Evolutionary conservation across 495 filamentous ascomycete genomes (phyloP).

Genomic region (Podospora pseudoanserina): DNA sequence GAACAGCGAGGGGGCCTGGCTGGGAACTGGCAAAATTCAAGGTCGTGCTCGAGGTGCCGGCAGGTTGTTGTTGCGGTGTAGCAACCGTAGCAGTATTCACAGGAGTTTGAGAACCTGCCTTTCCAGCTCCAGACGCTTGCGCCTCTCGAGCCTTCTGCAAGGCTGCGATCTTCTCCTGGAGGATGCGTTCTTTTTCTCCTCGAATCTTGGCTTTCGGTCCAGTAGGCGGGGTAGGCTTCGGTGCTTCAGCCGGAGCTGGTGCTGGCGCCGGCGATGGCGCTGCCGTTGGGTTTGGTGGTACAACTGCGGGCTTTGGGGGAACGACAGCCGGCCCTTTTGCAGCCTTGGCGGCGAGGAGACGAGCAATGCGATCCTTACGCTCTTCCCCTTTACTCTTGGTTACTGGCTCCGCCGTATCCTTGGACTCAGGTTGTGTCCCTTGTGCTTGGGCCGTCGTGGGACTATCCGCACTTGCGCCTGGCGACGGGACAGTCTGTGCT

Average conservation of each 20-base stretch:
- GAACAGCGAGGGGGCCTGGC: neutral
- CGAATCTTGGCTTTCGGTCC: slow-evolving; percentile 31
- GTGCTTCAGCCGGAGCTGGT: slow-evolving; percentile 7
- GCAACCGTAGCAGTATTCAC: neutral
- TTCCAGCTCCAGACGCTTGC: slow-evolving; percentile 17
- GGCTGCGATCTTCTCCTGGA: slow-evolving; percentile 46
- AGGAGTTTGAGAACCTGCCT: neutral
- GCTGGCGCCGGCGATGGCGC: neutral
- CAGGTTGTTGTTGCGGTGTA: neutral
- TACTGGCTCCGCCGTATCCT: slow-evolving; percentile 21
- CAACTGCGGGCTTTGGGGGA: slow-evolving; percentile 7
- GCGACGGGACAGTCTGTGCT: slow-evolving; percentile 1
- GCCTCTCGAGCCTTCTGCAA: slow-evolving; percentile 42
- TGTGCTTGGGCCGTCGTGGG: slow-evolving; percentile 5
- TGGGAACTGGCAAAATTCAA: neutral
- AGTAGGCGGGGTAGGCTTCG: slow-evolving; percentile 18
- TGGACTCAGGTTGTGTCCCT: slow-evolving; percentile 1
- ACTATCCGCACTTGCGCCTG: neutral
- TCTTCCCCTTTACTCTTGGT: slow-evolving; percentile 54
- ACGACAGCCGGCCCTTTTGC: slow-evolving; percentile 28
- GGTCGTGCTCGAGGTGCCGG: neutral
- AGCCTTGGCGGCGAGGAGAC: slow-evolving; percentile 61
- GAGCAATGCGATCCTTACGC: slow-evolving; percentile 72
- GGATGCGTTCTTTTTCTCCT: slow-evolving; percentile 43
- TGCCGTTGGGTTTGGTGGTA: slow-evolving; percentile 14